These are phyloP conservation scores for Dianthus caryophyllus DNA, from an alignment of 148 eudicot species.

Conservation along the genomic window DNA sequence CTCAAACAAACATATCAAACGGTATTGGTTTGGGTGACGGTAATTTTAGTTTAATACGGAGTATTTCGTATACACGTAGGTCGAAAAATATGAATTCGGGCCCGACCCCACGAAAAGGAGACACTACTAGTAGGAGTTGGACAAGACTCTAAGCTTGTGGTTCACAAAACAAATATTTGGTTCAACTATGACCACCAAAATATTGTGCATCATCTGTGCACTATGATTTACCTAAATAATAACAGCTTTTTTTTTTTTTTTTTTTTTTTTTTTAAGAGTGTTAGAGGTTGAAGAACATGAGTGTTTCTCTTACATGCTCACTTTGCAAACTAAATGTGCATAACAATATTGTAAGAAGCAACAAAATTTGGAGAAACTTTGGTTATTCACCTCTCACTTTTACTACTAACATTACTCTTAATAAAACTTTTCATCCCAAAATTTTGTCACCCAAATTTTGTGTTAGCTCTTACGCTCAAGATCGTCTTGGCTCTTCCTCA, in stretches of 20 bases:
- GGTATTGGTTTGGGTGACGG: too few relatives aligned
- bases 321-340: constrained; percentile 1
- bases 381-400: not conserved
- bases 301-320: too few relatives aligned
- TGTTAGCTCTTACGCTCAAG: not conserved
- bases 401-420: constrained; percentile 13
- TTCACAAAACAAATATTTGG: constrained; percentile 16
- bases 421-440: constrained; percentile 17
- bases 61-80: too few relatives aligned
- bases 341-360: not conserved
- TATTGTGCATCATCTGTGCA: not conserved
- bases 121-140: not conserved
- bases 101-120: too few relatives aligned
- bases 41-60: too few relatives aligned
- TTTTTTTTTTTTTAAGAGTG: too few relatives aligned
- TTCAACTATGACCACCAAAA: constrained; percentile 25
- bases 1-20: too few relatives aligned
- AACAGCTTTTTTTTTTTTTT: not conserved
- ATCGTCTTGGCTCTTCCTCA: not conserved
- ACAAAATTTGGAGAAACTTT: too few relatives aligned
- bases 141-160: not conserved
- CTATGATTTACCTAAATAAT: not conserved
- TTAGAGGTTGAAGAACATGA: too few relatives aligned
- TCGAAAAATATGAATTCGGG: too few relatives aligned
- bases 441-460: not conserved